phyloP scores from a whole-genome alignment of 2,329 filamentous ascomycete genomes.

The Stachybotrys chartarum region DNA sequence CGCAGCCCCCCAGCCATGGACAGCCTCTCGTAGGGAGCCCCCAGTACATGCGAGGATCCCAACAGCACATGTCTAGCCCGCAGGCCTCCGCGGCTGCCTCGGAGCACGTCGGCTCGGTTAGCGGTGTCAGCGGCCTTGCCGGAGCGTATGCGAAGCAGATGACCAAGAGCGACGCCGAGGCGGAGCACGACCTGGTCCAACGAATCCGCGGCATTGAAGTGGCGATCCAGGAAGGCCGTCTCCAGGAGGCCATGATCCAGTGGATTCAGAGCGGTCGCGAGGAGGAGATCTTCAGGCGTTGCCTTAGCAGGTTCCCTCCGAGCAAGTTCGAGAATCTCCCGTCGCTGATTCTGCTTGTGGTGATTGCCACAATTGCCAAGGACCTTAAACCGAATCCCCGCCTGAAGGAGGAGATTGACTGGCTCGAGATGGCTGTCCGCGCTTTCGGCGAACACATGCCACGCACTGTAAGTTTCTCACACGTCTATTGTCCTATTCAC shows the following conservation, averaged over 20 bases:
- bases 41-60: slow-evolving; percentile 26
- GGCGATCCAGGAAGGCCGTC: slow-evolving; percentile 53
- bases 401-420: slow-evolving; percentile 48
- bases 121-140: slow-evolving; percentile 24
- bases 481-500: neutral
- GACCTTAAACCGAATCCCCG: slow-evolving; percentile 45
- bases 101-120: slow-evolving; percentile 22
- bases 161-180: slow-evolving; percentile 25
- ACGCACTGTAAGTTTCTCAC: slow-evolving; percentile 39
- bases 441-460: slow-evolving; percentile 41
- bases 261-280: slow-evolving; percentile 60
- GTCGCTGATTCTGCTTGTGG: slow-evolving; percentile 55
- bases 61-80: slow-evolving; percentile 23
- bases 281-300: slow-evolving; percentile 52
- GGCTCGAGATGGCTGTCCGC: slow-evolving; percentile 54
- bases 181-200: slow-evolving; percentile 44
- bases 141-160: slow-evolving; percentile 27
- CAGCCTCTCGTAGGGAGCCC: slow-evolving; percentile 27
- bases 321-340: slow-evolving; percentile 46
- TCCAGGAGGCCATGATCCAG: slow-evolving; percentile 56
- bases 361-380: slow-evolving; percentile 56
- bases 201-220: slow-evolving; percentile 53
- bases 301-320: slow-evolving; percentile 28
- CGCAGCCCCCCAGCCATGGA: slow-evolving; percentile 22
- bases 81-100: slow-evolving; percentile 23